Percentiles rank a stretch among this genome's conserved stretches.
phyloP scores from a whole-genome alignment of 768 basidiomycete species.

The Hydnomerulius pinastri region DNA sequence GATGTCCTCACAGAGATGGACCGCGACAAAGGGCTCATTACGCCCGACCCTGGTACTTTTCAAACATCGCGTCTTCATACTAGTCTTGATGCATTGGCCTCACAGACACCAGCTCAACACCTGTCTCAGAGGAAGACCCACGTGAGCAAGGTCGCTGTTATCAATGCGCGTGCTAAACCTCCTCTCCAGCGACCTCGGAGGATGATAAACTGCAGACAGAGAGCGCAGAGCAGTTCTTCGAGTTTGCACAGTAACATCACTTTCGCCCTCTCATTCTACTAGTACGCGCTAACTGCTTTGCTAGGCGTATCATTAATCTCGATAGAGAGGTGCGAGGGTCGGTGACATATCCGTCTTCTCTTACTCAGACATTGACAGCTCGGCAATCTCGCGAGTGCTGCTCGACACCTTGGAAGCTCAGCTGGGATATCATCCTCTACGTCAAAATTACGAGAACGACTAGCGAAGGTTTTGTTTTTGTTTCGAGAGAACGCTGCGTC shows the following conservation, averaged over 20 bases:
- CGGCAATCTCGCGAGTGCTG: conserved; percentile 54
- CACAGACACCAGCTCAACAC: no score
- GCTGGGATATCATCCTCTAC: conserved; percentile 58
- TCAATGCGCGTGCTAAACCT: background rate
- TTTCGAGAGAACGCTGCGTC: conserved; percentile 57
- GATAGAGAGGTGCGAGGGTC: conserved; percentile 41
- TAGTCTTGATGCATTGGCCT: no score
- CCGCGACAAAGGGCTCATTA: conserved; percentile 28
- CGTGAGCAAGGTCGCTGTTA: conserved; percentile 24
- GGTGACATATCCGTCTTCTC: background rate
- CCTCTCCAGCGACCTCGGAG: conserved; percentile 34
- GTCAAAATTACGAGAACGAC: conserved; percentile 48
- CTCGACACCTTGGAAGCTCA: conserved; percentile 54
- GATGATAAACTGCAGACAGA: conserved; percentile 51
- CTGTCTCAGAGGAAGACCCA: conserved; percentile 43
- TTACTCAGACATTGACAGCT: conserved; percentile 34
- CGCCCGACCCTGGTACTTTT: background rate
- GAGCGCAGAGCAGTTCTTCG: conserved; percentile 45
- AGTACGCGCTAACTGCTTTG: background rate
- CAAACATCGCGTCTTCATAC: conserved; percentile 32
- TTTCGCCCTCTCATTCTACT: background rate
- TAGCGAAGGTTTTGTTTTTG: conserved; percentile 48
- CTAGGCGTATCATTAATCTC: conserved; percentile 45
- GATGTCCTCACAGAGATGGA: conserved; percentile 47
- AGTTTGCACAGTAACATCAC: conserved; percentile 47